Conservation (phyloP, 805 yeast species). For the Candida easanensis region DNA sequence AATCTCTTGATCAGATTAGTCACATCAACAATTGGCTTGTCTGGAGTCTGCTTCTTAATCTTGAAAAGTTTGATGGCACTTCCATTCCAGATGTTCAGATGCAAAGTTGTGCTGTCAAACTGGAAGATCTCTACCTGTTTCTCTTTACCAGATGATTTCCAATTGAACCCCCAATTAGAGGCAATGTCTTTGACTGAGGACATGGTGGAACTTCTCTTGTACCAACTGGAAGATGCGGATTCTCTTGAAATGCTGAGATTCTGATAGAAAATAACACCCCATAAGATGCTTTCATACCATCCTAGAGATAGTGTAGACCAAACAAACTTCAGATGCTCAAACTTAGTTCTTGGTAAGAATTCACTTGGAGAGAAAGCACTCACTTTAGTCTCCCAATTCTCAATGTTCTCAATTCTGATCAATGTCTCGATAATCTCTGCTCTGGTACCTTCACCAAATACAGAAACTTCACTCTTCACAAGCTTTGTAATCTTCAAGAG, state of each 20-base stretch:
- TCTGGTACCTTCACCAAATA: constrained; percentile 20
- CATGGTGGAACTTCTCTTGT: constrained; percentile 23
- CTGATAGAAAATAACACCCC: constrained; percentile 51
- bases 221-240: constrained; percentile 22
- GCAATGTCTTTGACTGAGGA: constrained; percentile 32
- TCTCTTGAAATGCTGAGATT: constrained; percentile 21
- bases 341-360: constrained; percentile 40
- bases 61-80: constrained; percentile 25
- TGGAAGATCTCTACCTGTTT: constrained; percentile 10
- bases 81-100: constrained; percentile 22
- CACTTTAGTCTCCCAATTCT: constrained; percentile 28
- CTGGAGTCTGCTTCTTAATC: constrained; percentile 38
- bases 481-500: constrained; percentile 36
- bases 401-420: constrained; percentile 37
- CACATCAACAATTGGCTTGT: constrained; percentile 41
- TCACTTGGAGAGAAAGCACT: constrained; percentile 34
- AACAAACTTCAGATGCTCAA: constrained; percentile 48
- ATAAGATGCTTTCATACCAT: constrained; percentile 70
- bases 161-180: constrained; percentile 35
- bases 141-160: constrained; percentile 18
- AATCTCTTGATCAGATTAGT: constrained; percentile 37
- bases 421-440: constrained; percentile 33
- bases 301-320: constrained; percentile 69
- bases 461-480: constrained; percentile 30
- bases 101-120: constrained; percentile 21